Evolutionary conservation across 352 stramenopile species (phyloP).

Genomic region (Globisporangium perplexum): DNA sequence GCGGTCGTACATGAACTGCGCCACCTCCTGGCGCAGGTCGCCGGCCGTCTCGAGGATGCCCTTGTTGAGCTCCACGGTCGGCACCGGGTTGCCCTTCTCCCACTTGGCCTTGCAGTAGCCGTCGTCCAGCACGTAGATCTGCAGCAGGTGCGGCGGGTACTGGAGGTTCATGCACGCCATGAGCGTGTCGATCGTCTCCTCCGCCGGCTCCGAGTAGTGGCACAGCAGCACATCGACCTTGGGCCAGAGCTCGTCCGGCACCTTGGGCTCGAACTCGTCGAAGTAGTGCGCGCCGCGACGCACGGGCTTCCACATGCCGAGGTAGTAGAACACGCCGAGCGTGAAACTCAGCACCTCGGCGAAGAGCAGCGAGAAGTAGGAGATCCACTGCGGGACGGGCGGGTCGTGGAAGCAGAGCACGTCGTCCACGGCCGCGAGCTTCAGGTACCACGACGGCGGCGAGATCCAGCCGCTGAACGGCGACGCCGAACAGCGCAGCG

Average conservation of each 20-base stretch:
- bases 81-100: slow-evolving; percentile 67
- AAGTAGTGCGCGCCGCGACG: slow-evolving; percentile 85
- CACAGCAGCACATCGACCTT: slow-evolving; percentile 81
- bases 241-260: slow-evolving; percentile 79
- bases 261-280: slow-evolving; percentile 78
- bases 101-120: slow-evolving; percentile 83
- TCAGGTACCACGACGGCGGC: slow-evolving; percentile 69
- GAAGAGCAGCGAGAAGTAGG: slow-evolving; percentile 67
- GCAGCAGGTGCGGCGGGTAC: slow-evolving; percentile 80
- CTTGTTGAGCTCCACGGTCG: slow-evolving; percentile 16
- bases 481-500: slow-evolving; percentile 33
- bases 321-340: slow-evolving; percentile 77
- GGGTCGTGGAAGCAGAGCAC: slow-evolving; percentile 75
- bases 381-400: slow-evolving; percentile 70
- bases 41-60: slow-evolving; percentile 62
- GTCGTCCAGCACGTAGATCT: slow-evolving; percentile 84
- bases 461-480: slow-evolving; percentile 70
- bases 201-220: slow-evolving; percentile 78
- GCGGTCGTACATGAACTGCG: slow-evolving; percentile 87
- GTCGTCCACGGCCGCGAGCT: slow-evolving; percentile 62
- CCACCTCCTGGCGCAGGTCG: slow-evolving; percentile 76
- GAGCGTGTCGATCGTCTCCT: slow-evolving; percentile 83
- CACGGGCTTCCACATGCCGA: slow-evolving; percentile 88
- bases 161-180: slow-evolving; percentile 86
- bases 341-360: slow-evolving; percentile 67